phyloP scores from a whole-genome alignment of 2,329 filamentous ascomycete genomes.

The Chrysoporthe cubensis region DNA sequence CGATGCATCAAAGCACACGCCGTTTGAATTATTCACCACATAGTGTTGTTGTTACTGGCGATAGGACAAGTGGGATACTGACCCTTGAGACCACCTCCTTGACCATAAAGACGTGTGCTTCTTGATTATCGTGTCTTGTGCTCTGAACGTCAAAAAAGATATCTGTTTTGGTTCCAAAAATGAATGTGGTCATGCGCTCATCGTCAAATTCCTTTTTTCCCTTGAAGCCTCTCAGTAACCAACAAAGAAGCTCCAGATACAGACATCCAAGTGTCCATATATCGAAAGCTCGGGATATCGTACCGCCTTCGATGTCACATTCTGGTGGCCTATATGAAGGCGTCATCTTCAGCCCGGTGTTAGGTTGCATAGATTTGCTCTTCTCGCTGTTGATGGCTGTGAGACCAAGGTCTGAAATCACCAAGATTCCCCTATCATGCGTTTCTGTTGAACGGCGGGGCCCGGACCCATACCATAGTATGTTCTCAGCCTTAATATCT shows the following conservation, averaged over 20 bases:
- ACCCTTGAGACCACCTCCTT: constrained; percentile 17
- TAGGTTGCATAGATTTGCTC: constrained; percentile 20
- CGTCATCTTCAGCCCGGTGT: constrained; percentile 7
- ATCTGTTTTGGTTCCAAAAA: background rate
- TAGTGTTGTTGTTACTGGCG: background rate
- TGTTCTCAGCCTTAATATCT: constrained; percentile 34
- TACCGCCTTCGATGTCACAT: background rate
- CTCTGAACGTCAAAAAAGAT: constrained; percentile 19
- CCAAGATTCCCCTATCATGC: constrained; percentile 8
- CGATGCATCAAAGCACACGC: background rate
- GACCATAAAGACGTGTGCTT: background rate
- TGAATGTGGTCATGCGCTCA: constrained; percentile 4
- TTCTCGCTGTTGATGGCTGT: constrained; percentile 18
- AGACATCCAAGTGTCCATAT: constrained; percentile 39
- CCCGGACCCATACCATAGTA: constrained; percentile 29
- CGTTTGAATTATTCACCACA: background rate
- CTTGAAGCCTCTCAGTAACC: constrained; percentile 31
- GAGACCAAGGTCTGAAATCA: constrained; percentile 25
- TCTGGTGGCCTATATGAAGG: constrained; percentile 26
- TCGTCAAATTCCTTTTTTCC: background rate
- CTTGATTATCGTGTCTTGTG: accelerated
- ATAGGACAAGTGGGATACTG: background rate
- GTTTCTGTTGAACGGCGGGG: background rate
- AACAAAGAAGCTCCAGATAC: constrained; percentile 36
- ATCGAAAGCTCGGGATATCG: constrained; percentile 30